A percentile compares a stretch with the other conserved stretches of the same genome.
Evolutionary conservation across 2,329 filamentous ascomycete genomes (phyloP).

Genomic region (Aspergillus novofumigatus): DNA sequence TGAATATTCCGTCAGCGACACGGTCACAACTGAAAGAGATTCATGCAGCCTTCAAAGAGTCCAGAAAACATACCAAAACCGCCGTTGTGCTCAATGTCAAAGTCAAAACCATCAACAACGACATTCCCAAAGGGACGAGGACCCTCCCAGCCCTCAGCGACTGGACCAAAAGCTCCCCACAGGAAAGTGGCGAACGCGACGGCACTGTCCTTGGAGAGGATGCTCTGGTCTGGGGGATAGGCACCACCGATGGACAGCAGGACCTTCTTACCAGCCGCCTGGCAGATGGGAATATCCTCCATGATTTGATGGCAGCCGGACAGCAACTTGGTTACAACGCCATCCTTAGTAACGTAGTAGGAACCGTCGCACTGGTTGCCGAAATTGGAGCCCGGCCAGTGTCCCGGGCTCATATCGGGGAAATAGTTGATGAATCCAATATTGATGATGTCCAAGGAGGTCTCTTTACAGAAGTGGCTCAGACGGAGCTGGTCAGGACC

Average conservation of each 20-base stretch:
- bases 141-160: conserved; percentile 28
- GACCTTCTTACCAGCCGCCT: conserved; percentile 41
- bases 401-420: conserved; percentile 42
- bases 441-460: conserved; percentile 52
- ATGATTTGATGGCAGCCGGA: conserved; percentile 42
- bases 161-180: conserved; percentile 49
- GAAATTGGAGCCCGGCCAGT: conserved; percentile 53
- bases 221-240: conserved; percentile 37
- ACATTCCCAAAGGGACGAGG: conserved; percentile 47
- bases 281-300: conserved; percentile 40
- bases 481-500: conserved; percentile 47
- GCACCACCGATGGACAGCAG: conserved; percentile 48
- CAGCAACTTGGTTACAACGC: conserved; percentile 39
- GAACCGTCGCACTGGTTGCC: conserved; percentile 50
- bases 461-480: conserved; percentile 49
- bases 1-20: background rate
- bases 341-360: conserved; percentile 37
- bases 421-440: conserved; percentile 54
- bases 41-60: background rate
- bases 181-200: conserved; percentile 48
- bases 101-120: conserved; percentile 51
- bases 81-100: conserved; percentile 42
- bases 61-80: conserved; percentile 22
- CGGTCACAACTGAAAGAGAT: conserved; percentile 1
- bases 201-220: conserved; percentile 39